These are phyloP conservation scores for Cicer bijugum DNA, from an alignment of 306 rosid genomes.

Conservation along the genomic window DNA sequence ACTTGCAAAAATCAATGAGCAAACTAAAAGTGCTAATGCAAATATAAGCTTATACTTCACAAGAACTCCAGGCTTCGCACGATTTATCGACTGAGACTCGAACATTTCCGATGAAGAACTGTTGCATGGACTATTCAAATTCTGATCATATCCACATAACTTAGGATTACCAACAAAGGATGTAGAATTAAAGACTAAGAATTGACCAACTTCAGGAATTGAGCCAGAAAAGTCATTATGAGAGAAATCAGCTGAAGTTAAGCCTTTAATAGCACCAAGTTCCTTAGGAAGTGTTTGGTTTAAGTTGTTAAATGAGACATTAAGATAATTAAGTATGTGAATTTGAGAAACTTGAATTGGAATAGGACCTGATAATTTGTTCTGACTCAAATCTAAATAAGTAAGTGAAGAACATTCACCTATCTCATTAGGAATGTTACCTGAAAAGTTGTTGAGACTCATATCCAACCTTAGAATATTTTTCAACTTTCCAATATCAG, in stretches of 20 bases:
- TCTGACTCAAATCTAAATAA: constrained; percentile 85
- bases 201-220: constrained; percentile 75
- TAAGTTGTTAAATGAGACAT: constrained; percentile 82
- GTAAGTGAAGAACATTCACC: constrained; percentile 64
- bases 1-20: constrained; percentile 72
- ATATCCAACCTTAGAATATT: constrained; percentile 69
- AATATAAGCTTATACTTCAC: constrained; percentile 74
- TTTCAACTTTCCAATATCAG: constrained; percentile 64
- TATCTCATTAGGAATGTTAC: constrained; percentile 66
- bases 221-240: constrained; percentile 79
- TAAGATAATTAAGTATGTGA: constrained; percentile 78
- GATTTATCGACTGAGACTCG: constrained; percentile 35
- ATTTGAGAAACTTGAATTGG: constrained; percentile 72
- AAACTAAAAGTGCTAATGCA: constrained; percentile 68
- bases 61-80: constrained; percentile 50
- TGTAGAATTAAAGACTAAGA: constrained; percentile 66
- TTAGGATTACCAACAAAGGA: constrained; percentile 73
- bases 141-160: constrained; percentile 64
- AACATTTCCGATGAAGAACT: constrained; percentile 44
- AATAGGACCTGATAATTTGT: constrained; percentile 76
- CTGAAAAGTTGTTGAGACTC: constrained; percentile 78
- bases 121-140: constrained; percentile 56
- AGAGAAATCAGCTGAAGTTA: constrained; percentile 86
- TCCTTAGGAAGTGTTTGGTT: constrained; percentile 72
- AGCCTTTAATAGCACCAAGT: constrained; percentile 71